Evolutionary conservation across 441 rosid genomes (phyloP).

Genomic region (Aquilaria agallochum): DNA sequence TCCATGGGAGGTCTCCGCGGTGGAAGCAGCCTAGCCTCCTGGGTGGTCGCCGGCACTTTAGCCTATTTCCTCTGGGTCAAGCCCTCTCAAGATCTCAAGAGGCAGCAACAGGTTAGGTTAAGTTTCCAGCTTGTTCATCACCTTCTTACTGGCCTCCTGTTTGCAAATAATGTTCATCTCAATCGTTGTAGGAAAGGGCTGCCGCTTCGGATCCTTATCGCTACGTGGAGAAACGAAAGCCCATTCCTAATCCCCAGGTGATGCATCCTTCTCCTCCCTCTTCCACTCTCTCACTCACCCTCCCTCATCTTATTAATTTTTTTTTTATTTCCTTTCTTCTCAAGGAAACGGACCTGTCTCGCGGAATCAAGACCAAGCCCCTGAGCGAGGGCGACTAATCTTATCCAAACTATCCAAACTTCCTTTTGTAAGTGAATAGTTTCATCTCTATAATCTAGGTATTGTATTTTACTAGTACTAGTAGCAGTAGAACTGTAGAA

Average conservation of each 20-base stretch:
- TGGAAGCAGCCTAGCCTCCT: conserved; percentile 64
- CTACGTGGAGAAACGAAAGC: conserved; percentile 64
- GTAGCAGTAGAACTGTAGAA: too few species aligned
- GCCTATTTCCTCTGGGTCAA: conserved; percentile 91
- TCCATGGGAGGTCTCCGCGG: conserved; percentile 85
- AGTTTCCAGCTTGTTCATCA: background rate
- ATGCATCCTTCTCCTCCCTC: background rate
- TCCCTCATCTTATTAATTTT: background rate
- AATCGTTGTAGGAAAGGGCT: conserved; percentile 49
- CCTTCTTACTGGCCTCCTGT: background rate
- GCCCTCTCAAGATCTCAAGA: conserved; percentile 81
- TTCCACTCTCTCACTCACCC: too few species aligned
- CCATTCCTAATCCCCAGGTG: conserved; percentile 88
- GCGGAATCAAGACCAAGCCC: too few species aligned
- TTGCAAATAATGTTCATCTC: background rate
- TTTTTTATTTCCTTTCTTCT: background rate
- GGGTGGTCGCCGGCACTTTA: conserved; percentile 83
- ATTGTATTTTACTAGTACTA: too few species aligned
- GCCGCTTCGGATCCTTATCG: conserved; percentile 61
- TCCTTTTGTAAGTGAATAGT: too few species aligned
- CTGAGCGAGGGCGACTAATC: too few species aligned
- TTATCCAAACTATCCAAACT: too few species aligned
- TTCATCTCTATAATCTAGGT: too few species aligned
- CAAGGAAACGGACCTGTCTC: too few species aligned
- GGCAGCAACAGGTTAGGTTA: conserved; percentile 56